Percentiles rank a stretch among this genome's conserved stretches.
Conservation (phyloP, 306 rosid genomes). For the Malus fusca region DNA sequence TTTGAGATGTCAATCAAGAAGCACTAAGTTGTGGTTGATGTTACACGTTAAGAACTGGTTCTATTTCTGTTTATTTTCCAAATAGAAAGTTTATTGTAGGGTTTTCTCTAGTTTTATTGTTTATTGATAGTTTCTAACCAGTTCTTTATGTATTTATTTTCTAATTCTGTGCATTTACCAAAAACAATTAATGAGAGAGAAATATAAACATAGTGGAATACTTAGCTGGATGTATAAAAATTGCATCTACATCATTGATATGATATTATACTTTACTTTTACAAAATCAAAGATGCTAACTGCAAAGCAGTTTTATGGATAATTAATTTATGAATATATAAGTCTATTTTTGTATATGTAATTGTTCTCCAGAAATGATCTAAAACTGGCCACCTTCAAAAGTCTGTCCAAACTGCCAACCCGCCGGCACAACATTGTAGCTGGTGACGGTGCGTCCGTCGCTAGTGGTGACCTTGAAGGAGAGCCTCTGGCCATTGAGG, state of each 20-base stretch:
- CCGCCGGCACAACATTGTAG: slow-evolving; percentile 21
- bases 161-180: not conserved
- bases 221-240: not conserved
- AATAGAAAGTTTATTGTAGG: too few relatives aligned
- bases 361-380: not conserved
- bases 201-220: not conserved
- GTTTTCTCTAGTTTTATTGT: not conserved
- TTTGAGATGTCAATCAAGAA: not conserved
- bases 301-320: not conserved
- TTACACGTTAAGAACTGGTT: not conserved
- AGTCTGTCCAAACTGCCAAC: slow-evolving; percentile 36
- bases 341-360: not conserved
- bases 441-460: slow-evolving; percentile 17
- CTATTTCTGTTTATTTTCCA: too few relatives aligned
- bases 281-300: not conserved
- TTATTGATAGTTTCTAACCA: too few relatives aligned
- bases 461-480: slow-evolving; percentile 25
- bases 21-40: not conserved
- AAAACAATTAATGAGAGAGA: not conserved
- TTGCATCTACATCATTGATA: not conserved
- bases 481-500: slow-evolving; percentile 31
- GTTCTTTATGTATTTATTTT: too few relatives aligned
- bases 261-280: not conserved
- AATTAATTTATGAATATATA: not conserved
- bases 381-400: slow-evolving; percentile 32